Base-by-base conservation (phyloP, 2,329 filamentous ascomycete species). In the Rugonectria rugulosa region DNA sequence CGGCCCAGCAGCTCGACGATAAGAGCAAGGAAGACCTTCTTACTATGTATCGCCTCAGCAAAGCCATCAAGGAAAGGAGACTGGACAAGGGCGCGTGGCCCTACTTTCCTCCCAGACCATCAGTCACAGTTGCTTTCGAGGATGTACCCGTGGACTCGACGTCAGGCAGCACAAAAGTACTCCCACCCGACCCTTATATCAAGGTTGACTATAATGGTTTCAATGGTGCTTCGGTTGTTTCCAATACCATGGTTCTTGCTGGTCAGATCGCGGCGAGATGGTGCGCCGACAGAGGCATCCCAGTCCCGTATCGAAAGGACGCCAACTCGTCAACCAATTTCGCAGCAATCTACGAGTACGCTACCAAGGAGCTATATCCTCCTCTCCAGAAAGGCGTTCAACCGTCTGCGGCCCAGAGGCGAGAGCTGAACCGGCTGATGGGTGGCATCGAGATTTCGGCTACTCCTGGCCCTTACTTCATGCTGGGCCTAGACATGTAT, bases 231-330 rank as follows among this genome's bases (percentile, higher is more conserved):
- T 70, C 71, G 1, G 62, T 77, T 4, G 75, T 78, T 10, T 62
- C 70, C 43, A 75, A 70, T 41, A 68, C 71, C 32, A 90, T 89
- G 87, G 77, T 83, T 31, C 75, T 88, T 4, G 86, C 85, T 11
- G 85, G 84, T 49, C 79, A 88, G 64, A 74, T 87, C 21, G 85
- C 83, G 31, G 86, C 85, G 17, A 75, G 75, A 24, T 90, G 85
- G 84, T 88, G 85, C 65, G 67, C 77, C 41, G 77, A 79, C 19
- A 81, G 86, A 44, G 73, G 75, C 17, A 81, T 90, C 46, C 81
- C 85, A 29, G 76, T 86, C 23, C 84, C 86, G 7, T 89, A 83
- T 70, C 83, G 81, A 53, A 76, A 76, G 26, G 79, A 85, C 61
- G 72, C 75, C 17, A 77, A 75, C 36, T 76, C 59, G 44, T 68